Evolutionary conservation across 2,329 filamentous ascomycete species (phyloP).

Genomic region (Ascochyta koolunga): DNA sequence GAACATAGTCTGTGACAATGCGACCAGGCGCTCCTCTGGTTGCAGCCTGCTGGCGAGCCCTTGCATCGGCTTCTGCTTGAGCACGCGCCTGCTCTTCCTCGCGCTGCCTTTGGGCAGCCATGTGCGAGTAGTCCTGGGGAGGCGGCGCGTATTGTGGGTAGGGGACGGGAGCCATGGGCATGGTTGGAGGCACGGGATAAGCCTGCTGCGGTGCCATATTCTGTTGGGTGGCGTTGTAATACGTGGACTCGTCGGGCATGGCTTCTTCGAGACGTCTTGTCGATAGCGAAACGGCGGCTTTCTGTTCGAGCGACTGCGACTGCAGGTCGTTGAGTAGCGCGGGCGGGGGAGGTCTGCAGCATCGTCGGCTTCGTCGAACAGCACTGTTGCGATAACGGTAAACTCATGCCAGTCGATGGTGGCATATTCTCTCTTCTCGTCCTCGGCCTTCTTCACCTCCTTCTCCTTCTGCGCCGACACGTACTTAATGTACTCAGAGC

Average conservation of each 20-base stretch:
- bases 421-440: conserved; percentile 76
- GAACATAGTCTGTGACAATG: conserved; percentile 92
- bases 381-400: conserved; percentile 90
- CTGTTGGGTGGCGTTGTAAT: conserved; percentile 46
- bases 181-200: conserved; percentile 36
- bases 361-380: conserved; percentile 89
- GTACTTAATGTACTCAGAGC: conserved; percentile 85
- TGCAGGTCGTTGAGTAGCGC: conserved; percentile 90
- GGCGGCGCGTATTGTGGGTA: conserved; percentile 36
- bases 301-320: conserved; percentile 92
- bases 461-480: conserved; percentile 85
- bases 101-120: conserved; percentile 42
- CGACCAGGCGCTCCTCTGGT: conserved; percentile 72
- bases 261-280: conserved; percentile 92
- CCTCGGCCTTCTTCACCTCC: conserved; percentile 85
- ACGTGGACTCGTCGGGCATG: conserved; percentile 74
- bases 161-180: conserved; percentile 29
- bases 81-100: conserved; percentile 50
- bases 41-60: conserved; percentile 79
- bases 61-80: conserved; percentile 61
- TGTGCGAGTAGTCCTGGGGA: conserved; percentile 35
- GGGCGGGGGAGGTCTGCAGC: conserved; percentile 84
- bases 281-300: conserved; percentile 86
- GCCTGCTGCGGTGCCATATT: conserved; percentile 35
- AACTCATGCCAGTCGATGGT: conserved; percentile 99